A percentile compares a stretch with the other conserved stretches of the same genome.
phyloP scores from a whole-genome alignment of 2,329 filamentous ascomycete genomes.

The Colletotrichum orchidophilum region DNA sequence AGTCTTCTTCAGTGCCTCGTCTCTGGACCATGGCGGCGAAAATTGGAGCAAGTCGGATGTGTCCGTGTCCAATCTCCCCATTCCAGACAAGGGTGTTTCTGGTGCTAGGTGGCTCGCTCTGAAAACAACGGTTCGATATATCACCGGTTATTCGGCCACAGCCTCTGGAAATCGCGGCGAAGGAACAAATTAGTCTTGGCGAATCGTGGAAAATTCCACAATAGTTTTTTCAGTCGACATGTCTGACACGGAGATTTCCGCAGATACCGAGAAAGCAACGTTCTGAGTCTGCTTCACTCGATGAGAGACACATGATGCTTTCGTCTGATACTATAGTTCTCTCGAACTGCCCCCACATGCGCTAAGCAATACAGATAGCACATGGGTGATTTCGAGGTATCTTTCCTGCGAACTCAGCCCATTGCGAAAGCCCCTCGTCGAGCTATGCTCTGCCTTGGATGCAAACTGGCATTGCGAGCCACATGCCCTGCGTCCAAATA shows the following conservation, averaged over 20 bases:
- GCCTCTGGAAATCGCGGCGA: background rate
- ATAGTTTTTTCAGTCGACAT: background rate
- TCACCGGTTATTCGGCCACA: background rate
- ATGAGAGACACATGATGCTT: background rate
- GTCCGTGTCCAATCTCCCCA: constrained; percentile 8
- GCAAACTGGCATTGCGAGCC: background rate
- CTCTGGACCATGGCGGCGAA: constrained; percentile 2
- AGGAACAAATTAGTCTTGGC: background rate
- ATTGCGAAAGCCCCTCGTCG: background rate
- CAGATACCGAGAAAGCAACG: background rate
- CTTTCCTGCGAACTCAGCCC: no score
- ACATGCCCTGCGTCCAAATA: constrained; percentile 9
- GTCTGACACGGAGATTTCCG: background rate
- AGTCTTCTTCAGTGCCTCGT: constrained; percentile 12
- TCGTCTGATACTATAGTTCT: background rate
- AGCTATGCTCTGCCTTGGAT: background rate
- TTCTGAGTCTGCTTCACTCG: background rate
- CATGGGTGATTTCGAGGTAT: no score
- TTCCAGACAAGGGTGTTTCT: constrained; percentile 1
- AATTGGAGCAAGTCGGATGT: background rate
- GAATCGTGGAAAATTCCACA: background rate
- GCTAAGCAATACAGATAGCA: background rate
- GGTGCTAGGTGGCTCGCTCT: background rate
- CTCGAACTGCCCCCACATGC: background rate
- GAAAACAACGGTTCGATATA: background rate